Evolutionary conservation across 2,329 filamentous ascomycete species (phyloP).

Genomic region (Ophiostoma sp.): DNA sequence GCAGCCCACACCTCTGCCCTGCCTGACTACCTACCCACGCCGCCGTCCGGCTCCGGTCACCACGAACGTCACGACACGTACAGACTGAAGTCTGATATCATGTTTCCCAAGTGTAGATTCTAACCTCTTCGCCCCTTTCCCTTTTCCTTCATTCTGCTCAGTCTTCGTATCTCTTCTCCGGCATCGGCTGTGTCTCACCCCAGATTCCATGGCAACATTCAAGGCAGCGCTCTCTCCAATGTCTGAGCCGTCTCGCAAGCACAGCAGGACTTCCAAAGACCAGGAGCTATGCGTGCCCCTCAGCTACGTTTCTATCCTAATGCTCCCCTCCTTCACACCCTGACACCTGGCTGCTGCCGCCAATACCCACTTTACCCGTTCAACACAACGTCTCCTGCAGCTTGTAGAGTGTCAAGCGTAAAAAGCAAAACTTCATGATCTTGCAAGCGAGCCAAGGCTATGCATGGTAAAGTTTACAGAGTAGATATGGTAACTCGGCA

Average conservation of each 20-base stretch:
- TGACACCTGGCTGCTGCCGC: not conserved
- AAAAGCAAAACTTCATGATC: conserved; percentile 5
- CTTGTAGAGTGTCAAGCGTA: not conserved
- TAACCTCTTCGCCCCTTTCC: not conserved
- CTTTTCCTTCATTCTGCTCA: not conserved
- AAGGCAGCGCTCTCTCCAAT: not conserved
- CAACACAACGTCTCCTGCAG: not conserved
- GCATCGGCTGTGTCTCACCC: not conserved
- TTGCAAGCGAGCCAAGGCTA: conserved; percentile 1
- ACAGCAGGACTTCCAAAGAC: not conserved
- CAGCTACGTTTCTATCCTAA: not conserved
- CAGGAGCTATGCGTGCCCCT: not conserved
- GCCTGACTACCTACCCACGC: not conserved
- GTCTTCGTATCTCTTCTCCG: not conserved
- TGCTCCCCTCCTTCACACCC: not conserved
- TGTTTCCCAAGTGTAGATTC: not conserved
- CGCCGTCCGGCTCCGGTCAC: not conserved
- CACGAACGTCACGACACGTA: conserved; percentile 6
- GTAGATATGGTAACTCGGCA: not conserved
- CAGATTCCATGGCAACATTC: not conserved
- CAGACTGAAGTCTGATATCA: not conserved
- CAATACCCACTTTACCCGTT: conserved; percentile 7
- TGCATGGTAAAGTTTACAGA: not conserved
- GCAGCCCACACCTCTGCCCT: not conserved
- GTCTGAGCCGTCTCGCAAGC: not conserved